Base-by-base conservation (phyloP, 441 rosid species). In the Oxalis stricta region DNA sequence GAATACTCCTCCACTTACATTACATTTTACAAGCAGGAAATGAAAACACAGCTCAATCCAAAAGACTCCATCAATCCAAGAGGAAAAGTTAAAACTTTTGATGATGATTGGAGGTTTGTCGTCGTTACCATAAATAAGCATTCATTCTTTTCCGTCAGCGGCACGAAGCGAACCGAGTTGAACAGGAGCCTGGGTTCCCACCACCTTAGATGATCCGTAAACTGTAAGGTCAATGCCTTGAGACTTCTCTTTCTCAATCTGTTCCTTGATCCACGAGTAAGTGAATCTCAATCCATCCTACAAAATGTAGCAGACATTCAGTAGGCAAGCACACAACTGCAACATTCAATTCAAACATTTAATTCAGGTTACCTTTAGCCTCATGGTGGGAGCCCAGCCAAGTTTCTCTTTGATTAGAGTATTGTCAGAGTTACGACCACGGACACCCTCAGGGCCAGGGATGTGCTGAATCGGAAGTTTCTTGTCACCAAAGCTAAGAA, bases 311-410 rank as follows among this genome's bases (percentile, higher is more conserved):
- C 13, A 24, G 33, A 42, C 15, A 34, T 9, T 2, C 14, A 24
- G 41, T 33, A 10, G 10, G 19, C 15, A 19, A 17, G 45, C 8
- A 21, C 30, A 51, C 11, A 10, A 8, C 19, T n/a, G n/a, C n/a
- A n/a, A n/a, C n/a, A n/a, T n/a, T n/a, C n/a, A n/a, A n/a, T n/a
- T n/a, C n/a, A n/a, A n/a, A n/a, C n/a, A n/a, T n/a, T n/a, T n/a
- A n/a, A n/a, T n/a, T n/a, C n/a, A n/a, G n/a, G n/a, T n/a, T 79
- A 84, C 95, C 97, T 78, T 82, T 72, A 89, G 57, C 65, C 47
- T 85, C 97, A 89, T 84, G 11, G 86, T 68, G 33, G 96, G 96
- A 50, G 97, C 89, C 97, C 97, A 89, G 28, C 94, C 97, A 46
- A 89, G 97, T 71, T 82, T 89, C 70, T 89, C 95, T 58, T 74